These are phyloP conservation scores for Cordyceps javanica DNA, from an alignment of 2,329 filamentous ascomycete genomes.

Conservation along the genomic window DNA sequence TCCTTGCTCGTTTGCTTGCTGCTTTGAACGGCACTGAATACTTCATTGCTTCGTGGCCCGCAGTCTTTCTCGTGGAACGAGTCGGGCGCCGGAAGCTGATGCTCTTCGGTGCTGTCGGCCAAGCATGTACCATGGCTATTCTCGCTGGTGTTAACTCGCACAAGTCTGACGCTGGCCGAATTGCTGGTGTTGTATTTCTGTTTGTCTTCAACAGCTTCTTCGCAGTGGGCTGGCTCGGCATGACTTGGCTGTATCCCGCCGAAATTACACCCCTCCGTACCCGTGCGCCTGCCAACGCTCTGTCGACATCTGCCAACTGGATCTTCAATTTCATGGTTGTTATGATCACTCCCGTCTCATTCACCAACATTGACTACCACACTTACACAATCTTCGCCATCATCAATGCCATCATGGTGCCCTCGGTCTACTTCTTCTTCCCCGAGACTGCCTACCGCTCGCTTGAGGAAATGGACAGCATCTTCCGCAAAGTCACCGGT, in stretches of 20 bases:
- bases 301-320: constrained; percentile 51
- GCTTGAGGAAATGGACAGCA: constrained; percentile 61
- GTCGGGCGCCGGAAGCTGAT: constrained; percentile 65
- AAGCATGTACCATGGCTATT: constrained; percentile 59
- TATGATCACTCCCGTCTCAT: constrained; percentile 56
- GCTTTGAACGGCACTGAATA: constrained; percentile 39
- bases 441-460: constrained; percentile 59
- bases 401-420: constrained; percentile 56
- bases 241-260: constrained; percentile 58
- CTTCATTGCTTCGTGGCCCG: constrained; percentile 57
- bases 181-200: constrained; percentile 59
- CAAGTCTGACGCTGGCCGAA: constrained; percentile 45
- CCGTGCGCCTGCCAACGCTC: constrained; percentile 54
- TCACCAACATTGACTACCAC: constrained; percentile 50
- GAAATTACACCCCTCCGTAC: constrained; percentile 64
- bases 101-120: constrained; percentile 60
- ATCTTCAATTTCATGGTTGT: constrained; percentile 60
- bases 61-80: constrained; percentile 56
- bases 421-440: constrained; percentile 55
- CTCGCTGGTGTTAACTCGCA: constrained; percentile 49
- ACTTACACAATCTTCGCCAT: constrained; percentile 63
- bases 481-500: constrained; percentile 53
- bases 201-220: constrained; percentile 57
- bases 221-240: constrained; percentile 52
- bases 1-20: constrained; percentile 53